phyloP scores from a whole-genome alignment of 2,329 filamentous ascomycete genomes.

The Blumeria graminis region DNA sequence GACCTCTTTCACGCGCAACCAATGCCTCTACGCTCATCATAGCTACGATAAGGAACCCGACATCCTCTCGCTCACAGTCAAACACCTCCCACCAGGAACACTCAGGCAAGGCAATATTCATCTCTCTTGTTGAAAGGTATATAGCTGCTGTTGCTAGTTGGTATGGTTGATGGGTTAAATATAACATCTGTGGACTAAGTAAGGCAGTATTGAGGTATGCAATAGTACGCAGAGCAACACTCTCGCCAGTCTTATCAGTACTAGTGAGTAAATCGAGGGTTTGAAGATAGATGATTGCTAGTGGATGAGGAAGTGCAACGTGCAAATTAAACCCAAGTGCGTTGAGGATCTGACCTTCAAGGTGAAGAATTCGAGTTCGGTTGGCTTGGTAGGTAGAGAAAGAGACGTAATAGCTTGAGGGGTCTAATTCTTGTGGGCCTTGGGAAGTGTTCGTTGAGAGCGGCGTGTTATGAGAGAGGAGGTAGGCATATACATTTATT shows the following conservation, averaged over 20 bases:
- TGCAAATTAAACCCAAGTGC: slow-evolving; percentile 62
- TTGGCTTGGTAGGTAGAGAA: slow-evolving; percentile 47
- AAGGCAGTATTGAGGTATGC: slow-evolving; percentile 70
- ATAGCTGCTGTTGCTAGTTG: slow-evolving; percentile 69
- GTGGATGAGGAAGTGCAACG: slow-evolving; percentile 61
- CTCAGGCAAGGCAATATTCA: slow-evolving; percentile 54
- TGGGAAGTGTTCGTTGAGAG: slow-evolving; percentile 6
- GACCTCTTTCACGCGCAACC: slow-evolving; percentile 6
- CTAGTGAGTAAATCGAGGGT: slow-evolving; percentile 43
- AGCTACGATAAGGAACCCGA: slow-evolving; percentile 76
- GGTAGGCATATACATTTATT: slow-evolving; percentile 64
- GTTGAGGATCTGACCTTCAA: slow-evolving; percentile 55
- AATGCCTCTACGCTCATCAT: slow-evolving; percentile 55
- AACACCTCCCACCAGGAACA: slow-evolving; percentile 96
- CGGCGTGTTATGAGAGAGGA: slow-evolving; percentile 35
- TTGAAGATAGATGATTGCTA: slow-evolving; percentile 82
- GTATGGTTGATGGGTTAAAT: slow-evolving; percentile 76
- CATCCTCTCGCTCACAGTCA: slow-evolving; percentile 79
- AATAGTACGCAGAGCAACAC: slow-evolving; percentile 39
- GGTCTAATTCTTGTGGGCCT: slow-evolving; percentile 13
- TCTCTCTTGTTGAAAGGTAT: slow-evolving; percentile 66
- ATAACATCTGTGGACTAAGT: slow-evolving; percentile 68
- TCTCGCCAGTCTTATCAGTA: slow-evolving; percentile 18
- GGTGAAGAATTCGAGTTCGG: slow-evolving; percentile 39
- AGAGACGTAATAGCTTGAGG: slow-evolving; percentile 40